These are phyloP conservation scores for Saitozyma podzolica DNA, from an alignment of 768 basidiomycete genomes.

Conservation along the genomic window DNA sequence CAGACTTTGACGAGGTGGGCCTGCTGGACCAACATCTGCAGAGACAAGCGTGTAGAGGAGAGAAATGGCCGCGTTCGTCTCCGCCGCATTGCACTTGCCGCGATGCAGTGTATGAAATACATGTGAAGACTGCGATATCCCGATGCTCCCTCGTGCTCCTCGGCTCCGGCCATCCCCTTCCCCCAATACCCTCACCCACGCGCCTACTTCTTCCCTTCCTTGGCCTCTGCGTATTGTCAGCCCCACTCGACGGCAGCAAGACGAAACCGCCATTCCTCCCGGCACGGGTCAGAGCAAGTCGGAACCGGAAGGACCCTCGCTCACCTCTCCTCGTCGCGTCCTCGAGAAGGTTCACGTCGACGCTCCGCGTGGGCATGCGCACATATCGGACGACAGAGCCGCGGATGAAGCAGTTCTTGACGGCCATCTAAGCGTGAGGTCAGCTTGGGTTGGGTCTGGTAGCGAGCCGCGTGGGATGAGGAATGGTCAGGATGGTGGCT, in stretches of 20 bases:
- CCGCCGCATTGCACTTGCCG: too few relatives aligned
- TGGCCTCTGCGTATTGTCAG: conserved; percentile 40
- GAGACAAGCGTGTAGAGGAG: too few relatives aligned
- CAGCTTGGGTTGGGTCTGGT: neutral
- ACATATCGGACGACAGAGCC: conserved; percentile 98
- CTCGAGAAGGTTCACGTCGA: conserved; percentile 92
- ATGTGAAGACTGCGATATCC: too few relatives aligned
- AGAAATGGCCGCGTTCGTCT: too few relatives aligned
- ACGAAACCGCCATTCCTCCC: neutral
- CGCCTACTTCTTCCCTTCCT: conserved; percentile 46
- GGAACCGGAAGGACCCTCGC: conserved; percentile 10
- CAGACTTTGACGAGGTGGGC: too few relatives aligned
- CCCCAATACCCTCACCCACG: neutral
- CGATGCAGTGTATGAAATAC: too few relatives aligned
- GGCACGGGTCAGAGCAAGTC: neutral
- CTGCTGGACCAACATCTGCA: too few relatives aligned
- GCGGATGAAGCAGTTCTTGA: conserved; percentile 98
- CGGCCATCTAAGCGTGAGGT: conserved; percentile 72
- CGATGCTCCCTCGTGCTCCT: too few relatives aligned
- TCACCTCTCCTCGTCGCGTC: conserved; percentile 94
- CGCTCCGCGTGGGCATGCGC: conserved; percentile 83
- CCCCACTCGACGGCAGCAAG: neutral
- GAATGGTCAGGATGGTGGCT: too few relatives aligned
- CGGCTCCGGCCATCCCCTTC: too few relatives aligned
- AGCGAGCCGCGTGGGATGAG: too few relatives aligned